Conservation (phyloP, 2,329 filamentous ascomycete species). For the Aspergillus fructus region DNA sequence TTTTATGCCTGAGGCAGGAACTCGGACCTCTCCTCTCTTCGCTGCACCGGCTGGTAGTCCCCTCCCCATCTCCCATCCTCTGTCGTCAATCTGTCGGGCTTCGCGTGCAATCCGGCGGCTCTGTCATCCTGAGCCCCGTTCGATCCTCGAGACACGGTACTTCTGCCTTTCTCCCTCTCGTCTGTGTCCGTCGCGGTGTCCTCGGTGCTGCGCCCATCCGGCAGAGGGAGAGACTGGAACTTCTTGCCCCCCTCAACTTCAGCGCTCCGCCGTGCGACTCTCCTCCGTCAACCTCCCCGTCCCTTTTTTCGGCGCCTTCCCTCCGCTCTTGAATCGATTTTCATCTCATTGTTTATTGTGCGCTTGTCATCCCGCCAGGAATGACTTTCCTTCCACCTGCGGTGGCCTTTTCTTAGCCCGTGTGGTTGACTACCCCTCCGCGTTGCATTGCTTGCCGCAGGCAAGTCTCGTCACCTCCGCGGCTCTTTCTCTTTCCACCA, state of each 20-base stretch:
- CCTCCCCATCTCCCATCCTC: constrained; percentile 17
- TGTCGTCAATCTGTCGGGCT: constrained; percentile 1
- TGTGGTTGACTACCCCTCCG: constrained; percentile 43
- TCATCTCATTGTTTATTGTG: constrained; percentile 24
- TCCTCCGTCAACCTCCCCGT: constrained; percentile 24
- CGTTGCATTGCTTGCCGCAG: constrained; percentile 41
- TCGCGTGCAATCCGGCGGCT: constrained; percentile 11
- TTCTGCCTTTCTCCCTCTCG: constrained; percentile 4
- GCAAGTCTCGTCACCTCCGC: constrained; percentile 27
- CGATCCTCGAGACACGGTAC: background rate
- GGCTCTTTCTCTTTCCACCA: constrained; percentile 14
- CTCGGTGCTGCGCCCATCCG: constrained; percentile 21
- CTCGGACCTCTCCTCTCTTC: background rate
- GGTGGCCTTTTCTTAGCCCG: constrained; percentile 41
- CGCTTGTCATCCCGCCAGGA: constrained; percentile 34
- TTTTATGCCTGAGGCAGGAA: constrained; percentile 15
- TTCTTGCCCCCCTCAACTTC: constrained; percentile 23
- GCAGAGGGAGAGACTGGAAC: constrained; percentile 20
- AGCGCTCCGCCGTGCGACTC: constrained; percentile 24
- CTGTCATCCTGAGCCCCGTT: background rate
- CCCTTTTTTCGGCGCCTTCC: constrained; percentile 21
- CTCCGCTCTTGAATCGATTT: constrained; percentile 19
- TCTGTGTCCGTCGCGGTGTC: constrained; percentile 17
- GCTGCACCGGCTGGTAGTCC: constrained; percentile 5
- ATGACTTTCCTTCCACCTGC: constrained; percentile 40